Conservation (phyloP, 192 early-diverging fungal genomes). For the Phlyctochytrium planicorne region DNA sequence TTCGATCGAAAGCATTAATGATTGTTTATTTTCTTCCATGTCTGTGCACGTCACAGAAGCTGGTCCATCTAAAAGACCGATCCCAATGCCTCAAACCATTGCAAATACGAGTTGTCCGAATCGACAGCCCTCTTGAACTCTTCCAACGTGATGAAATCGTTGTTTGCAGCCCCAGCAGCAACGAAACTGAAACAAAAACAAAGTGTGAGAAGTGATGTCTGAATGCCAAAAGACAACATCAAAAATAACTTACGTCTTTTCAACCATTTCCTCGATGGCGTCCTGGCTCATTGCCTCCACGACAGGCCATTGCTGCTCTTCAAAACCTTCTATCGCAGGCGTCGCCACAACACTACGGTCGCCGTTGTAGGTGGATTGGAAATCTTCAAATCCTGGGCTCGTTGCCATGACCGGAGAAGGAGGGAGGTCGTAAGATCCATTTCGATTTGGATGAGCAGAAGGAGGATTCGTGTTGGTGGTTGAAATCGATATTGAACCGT, state of each 20-base stretch:
- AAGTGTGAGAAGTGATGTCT: slow-evolving; percentile 45
- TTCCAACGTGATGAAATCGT: slow-evolving; percentile 70
- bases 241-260: slow-evolving; percentile 56
- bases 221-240: slow-evolving; percentile 22
- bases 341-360: not conserved
- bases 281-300: slow-evolving; percentile 93
- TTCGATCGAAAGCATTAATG: no score
- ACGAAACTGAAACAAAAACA: slow-evolving; percentile 43
- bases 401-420: not conserved
- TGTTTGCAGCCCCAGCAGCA: slow-evolving; percentile 47
- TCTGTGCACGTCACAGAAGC: not conserved
- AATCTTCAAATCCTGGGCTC: slow-evolving; percentile 21
- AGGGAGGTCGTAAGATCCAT: not conserved
- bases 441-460: not conserved
- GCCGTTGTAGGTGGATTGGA: not conserved
- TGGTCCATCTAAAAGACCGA: slow-evolving; percentile 63
- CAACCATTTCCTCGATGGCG: slow-evolving; percentile 92
- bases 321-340: not conserved
- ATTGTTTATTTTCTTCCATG: no score
- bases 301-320: slow-evolving; percentile 72
- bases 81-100: slow-evolving; percentile 92
- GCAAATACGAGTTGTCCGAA: slow-evolving; percentile 74
- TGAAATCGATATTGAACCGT: slow-evolving; percentile 9
- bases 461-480: not conserved
- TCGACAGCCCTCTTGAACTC: slow-evolving; percentile 81